These are phyloP conservation scores for Luffa aegyptiaca DNA, from an alignment of 306 rosid species.

Conservation along the genomic window DNA sequence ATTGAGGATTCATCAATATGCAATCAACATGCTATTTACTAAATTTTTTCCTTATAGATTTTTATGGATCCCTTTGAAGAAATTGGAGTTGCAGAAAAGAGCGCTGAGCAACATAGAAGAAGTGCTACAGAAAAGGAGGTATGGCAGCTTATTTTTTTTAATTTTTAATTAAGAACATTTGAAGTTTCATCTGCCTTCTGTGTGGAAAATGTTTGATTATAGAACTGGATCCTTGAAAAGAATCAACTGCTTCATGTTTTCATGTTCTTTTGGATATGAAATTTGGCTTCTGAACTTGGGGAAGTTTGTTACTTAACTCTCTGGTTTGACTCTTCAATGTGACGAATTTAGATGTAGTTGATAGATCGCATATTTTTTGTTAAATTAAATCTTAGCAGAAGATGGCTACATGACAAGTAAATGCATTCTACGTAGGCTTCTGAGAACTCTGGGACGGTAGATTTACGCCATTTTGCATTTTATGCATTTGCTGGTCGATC, in stretches of 20 bases:
- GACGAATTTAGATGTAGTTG: not conserved
- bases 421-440: slow-evolving; percentile 38
- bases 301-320: not conserved
- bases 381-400: not conserved
- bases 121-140: slow-evolving; percentile 86
- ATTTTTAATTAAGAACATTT: not conserved
- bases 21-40: slow-evolving; percentile 3
- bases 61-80: slow-evolving; percentile 90
- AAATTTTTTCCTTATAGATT: slow-evolving; percentile 30
- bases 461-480: slow-evolving; percentile 84
- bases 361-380: not conserved
- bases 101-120: slow-evolving; percentile 65
- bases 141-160: not conserved
- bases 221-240: not conserved
- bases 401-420: slow-evolving; percentile 18
- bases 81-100: slow-evolving; percentile 60
- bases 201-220: not conserved
- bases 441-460: slow-evolving; percentile 62
- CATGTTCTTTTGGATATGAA: not conserved
- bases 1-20: not conserved
- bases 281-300: not conserved
- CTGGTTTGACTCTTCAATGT: not conserved
- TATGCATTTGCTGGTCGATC: slow-evolving; percentile 92
- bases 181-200: not conserved
- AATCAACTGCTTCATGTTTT: not conserved